phyloP scores from a whole-genome alignment of 192 early-diverging fungal species.

The Podila clonocystis region DNA sequence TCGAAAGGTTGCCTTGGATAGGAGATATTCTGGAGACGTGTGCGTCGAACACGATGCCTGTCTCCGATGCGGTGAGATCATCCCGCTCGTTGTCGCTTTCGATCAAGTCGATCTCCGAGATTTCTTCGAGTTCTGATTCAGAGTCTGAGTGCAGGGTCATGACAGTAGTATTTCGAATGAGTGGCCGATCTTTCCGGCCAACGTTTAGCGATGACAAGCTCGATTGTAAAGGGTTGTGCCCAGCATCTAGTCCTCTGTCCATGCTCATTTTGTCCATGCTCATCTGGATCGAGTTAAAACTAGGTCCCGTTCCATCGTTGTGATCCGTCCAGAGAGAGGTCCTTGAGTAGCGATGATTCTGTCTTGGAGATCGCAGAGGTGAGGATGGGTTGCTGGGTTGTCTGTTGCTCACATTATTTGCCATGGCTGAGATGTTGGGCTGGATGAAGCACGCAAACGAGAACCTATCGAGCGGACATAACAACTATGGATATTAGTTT shows the following conservation, averaged over 20 bases:
- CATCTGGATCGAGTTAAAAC: not conserved
- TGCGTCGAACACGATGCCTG: not conserved
- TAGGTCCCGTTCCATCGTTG: not conserved
- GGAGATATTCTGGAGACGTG: not conserved
- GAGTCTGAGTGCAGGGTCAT: slow-evolving; percentile 40
- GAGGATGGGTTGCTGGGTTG: slow-evolving; percentile 1
- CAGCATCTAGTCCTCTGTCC: not conserved
- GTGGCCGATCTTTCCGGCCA: not conserved
- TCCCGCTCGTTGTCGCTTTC: not conserved
- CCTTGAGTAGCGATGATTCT: not conserved
- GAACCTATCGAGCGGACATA: not conserved
- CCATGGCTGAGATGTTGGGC: slow-evolving; percentile 9
- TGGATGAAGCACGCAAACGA: not conserved
- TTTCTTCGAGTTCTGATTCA: slow-evolving; percentile 15
- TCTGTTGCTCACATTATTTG: slow-evolving; percentile 9
- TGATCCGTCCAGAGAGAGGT: not conserved
- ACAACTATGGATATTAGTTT: not conserved
- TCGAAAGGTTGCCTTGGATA: not conserved
- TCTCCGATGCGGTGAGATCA: not conserved
- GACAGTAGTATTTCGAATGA: slow-evolving; percentile 33
- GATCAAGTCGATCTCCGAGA: not conserved
- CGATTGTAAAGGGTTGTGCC: not conserved
- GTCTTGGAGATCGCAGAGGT: slow-evolving; percentile 1
- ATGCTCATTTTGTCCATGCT: not conserved
- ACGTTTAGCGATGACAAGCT: not conserved